Base-by-base conservation (phyloP, 2,329 filamentous ascomycete species). In the Ophiocordyceps australis region DNA sequence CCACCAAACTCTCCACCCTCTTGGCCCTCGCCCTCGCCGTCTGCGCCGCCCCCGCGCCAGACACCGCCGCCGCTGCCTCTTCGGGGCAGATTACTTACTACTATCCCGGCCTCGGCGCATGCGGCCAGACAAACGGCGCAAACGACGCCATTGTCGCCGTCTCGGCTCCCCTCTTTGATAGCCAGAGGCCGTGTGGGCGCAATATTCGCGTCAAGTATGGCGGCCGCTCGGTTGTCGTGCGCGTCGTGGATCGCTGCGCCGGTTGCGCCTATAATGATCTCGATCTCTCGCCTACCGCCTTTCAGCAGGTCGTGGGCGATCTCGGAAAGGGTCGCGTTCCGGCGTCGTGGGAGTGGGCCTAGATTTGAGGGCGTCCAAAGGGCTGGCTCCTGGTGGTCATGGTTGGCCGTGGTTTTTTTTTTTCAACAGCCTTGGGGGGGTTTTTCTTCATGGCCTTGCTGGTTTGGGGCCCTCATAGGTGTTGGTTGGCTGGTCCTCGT, bases 111-210 rank as follows among this genome's bases (percentile, higher is more conserved):
- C 56, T 80, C 4, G 78, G 79, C 9, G 71, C 77, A 1, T 86
- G 80, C 42, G 79, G 78, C 5, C 47, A 62, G 17, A 57, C 49
- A 2, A 68, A 64, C 27, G 47, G 42, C 2, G 52, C 57, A 7
- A 47, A 44, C 7, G 73, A 82, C 29, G 41, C 60, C 29, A 65
- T 85, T 21, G 73, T 66, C 19, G 66, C 79, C 1, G 59, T 86
- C 1, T 74, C 73, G 3, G 65, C 74, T 38, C 40, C 59, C n/a
- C 42, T 78, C 5, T 86, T 68, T 40, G 76, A 83, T 43, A 59
- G 66, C 0, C 55, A 55, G 2, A 49, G 52, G 4, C 42, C 52
- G 2, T 86, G 80, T 39, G 73, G 72, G 3, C 54, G 56, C 38
- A 68, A 58, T 43, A 64, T 89, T n/a, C 56, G 73, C 15, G 62